Base-by-base conservation (phyloP, 1,139 yeast species). In the Debaryomyces coudertii region DNA sequence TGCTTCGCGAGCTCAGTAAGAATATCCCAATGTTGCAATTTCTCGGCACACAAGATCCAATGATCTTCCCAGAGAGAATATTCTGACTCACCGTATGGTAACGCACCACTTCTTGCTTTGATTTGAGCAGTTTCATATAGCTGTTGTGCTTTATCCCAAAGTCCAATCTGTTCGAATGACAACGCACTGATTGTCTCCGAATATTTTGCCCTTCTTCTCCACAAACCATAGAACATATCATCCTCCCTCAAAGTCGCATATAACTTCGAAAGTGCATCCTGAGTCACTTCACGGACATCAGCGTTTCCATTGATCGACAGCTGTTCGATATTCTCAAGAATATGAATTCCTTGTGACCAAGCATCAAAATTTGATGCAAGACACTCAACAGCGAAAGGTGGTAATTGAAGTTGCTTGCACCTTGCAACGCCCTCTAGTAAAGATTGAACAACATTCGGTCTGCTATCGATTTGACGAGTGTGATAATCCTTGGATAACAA, bases 51-150 rank as follows among this genome's bases (percentile, higher is more conserved):
- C 30, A 89, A 70, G 46, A 95, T 90, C 99, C 99, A 95, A 57
- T 93, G 96, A 61, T 95, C 99, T 69, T 95, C 99, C 99, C 99
- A 95, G 39, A 95, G 73, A 0, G 95, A 85, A 60, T 95, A 95
- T 60, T 95, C 99, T 1, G 96, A 83, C 60, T 95, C 98, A 22
- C 97, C 90, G 62, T 90, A 95, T 0, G 99, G 99, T 43, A 93
- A 72, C 2, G 89, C 96, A 1, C 99, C 99, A 60, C 96, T 87
- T 49, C 99, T 76, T 0, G 99, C 99, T 57, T 93, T 92, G 49
- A 95, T 87, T 68, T 95, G 99, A 1, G 99, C 99, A n/a, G 90
- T 83, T 66, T 95, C 99, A 57, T 95, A 95, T 55, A 92, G 71
- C 58, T 90, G 96, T 63, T 90, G 87, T 0, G 99, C 98, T 48